These are phyloP conservation scores for Solanum hybrid DNA, from an alignment of 305 asterid genomes.

Conservation along the genomic window DNA sequence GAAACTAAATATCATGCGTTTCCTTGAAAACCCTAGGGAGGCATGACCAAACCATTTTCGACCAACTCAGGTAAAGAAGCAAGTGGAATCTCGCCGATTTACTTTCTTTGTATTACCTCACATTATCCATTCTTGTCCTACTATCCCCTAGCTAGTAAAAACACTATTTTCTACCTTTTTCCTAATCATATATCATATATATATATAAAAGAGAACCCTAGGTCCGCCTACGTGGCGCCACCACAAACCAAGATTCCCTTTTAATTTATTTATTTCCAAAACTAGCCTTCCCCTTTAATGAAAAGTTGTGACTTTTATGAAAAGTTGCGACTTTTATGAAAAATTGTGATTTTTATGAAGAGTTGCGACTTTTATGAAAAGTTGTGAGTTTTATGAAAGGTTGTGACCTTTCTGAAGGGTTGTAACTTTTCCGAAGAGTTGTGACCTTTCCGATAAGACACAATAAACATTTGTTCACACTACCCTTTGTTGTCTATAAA, in stretches of 20 bases:
- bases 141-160: neutral
- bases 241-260: neutral
- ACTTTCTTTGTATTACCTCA: neutral
- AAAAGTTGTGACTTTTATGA: neutral
- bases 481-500: neutral
- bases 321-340: neutral
- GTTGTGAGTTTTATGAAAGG: neutral
- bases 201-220: neutral
- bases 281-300: neutral
- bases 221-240: neutral
- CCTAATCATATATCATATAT: neutral
- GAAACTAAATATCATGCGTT: neutral
- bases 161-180: neutral
- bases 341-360: neutral
- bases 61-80: neutral
- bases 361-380: neutral
- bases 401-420: neutral
- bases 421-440: neutral
- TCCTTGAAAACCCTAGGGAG: neutral
- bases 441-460: neutral
- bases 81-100: neutral
- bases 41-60: neutral
- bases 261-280: too few species aligned
- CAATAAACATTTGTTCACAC: neutral
- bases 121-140: neutral